Percentiles rank a stretch among this genome's conserved stretches.
Conservation (phyloP, 768 basidiomycete genomes). For the Rhodosporidiobolus odoratus region DNA sequence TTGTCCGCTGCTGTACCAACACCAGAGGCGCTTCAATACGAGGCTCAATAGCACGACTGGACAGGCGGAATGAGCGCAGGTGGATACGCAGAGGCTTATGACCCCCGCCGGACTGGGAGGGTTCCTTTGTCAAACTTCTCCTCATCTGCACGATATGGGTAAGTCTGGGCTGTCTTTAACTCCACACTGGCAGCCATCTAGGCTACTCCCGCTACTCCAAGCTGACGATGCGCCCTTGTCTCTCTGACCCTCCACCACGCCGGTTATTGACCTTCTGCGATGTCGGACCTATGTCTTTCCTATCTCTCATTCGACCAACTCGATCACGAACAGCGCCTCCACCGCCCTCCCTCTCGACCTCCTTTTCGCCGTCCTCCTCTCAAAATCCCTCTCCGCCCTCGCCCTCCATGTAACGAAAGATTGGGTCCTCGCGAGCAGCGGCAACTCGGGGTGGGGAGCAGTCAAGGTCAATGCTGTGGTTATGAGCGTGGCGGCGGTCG, state of each 20-base stretch:
- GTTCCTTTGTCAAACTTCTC: conserved; percentile 14
- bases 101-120: conserved; percentile 16
- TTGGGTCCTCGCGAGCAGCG: conserved; percentile 39
- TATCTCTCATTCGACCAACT: too few relatives aligned
- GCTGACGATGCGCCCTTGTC: too few relatives aligned
- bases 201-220: too few relatives aligned
- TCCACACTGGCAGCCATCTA: not conserved
- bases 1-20: too few relatives aligned
- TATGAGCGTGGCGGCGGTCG: conserved; percentile 9
- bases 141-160: conserved; percentile 7
- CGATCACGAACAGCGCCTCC: not conserved
- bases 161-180: not conserved
- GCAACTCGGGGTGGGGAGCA: not conserved
- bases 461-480: conserved; percentile 19
- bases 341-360: conserved; percentile 40
- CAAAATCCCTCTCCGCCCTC: conserved; percentile 40
- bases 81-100: conserved; percentile 29
- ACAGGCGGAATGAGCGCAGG: conserved; percentile 10
- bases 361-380: conserved; percentile 38
- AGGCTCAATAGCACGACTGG: too few relatives aligned
- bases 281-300: too few relatives aligned
- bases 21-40: too few relatives aligned
- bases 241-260: not conserved
- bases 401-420: conserved; percentile 36
- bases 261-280: too few relatives aligned